Evolutionary conservation across 176 grass and related monocot species (phyloP).

Genomic region (Ensete ventricosum): DNA sequence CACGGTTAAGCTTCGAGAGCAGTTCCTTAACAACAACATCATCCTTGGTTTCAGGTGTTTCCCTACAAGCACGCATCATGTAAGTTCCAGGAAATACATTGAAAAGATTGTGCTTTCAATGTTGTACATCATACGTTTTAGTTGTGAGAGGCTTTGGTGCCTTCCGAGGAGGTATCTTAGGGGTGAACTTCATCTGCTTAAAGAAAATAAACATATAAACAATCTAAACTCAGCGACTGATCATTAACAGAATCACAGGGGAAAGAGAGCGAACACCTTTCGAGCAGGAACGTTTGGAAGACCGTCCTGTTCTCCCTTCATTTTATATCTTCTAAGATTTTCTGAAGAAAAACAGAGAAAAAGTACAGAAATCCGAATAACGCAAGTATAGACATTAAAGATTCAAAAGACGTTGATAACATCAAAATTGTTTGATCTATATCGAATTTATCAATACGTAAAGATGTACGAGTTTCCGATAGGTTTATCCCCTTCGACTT

Average conservation of each 20-base stretch:
- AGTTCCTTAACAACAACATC: constrained; percentile 35
- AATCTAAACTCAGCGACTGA: not conserved
- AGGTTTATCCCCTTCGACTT: too few species aligned
- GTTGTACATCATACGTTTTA: constrained; percentile 20
- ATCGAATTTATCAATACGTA: too few species aligned
- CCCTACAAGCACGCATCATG: constrained; percentile 21
- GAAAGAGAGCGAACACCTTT: not conserved
- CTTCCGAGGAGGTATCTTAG: constrained; percentile 35
- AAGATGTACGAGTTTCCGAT: too few species aligned
- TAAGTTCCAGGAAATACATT: not conserved
- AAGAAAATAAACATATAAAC: not conserved
- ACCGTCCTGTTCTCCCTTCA: not conserved
- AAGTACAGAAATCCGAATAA: not conserved
- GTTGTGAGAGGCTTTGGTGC: constrained; percentile 23
- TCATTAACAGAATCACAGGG: not conserved
- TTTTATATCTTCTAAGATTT: not conserved
- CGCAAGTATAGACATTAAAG: too few species aligned
- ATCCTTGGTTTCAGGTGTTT: constrained; percentile 42
- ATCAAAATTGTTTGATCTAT: too few species aligned
- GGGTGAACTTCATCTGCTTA: constrained; percentile 36
- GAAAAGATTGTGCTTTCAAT: not conserved
- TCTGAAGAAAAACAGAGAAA: not conserved
- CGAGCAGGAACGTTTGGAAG: not conserved
- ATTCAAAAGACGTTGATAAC: too few species aligned
- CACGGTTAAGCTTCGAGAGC: constrained; percentile 37